Evolutionary conservation across 2,329 filamentous ascomycete genomes (phyloP), one percentile per base, ranked within the genome.

Genomic region (Knufia fluminis): DNA sequence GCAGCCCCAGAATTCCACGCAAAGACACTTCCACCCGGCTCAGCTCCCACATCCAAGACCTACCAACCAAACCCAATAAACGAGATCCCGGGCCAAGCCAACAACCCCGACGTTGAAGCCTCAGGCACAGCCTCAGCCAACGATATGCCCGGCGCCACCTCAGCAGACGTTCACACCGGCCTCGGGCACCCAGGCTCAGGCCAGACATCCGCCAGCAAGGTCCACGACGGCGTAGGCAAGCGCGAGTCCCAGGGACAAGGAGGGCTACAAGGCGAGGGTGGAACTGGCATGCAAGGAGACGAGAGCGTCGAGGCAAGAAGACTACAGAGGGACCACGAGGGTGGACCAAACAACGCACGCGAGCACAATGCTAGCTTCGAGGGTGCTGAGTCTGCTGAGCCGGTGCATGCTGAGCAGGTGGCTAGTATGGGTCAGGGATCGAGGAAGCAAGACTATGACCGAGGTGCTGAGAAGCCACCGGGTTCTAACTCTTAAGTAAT

Each of bases 1-100:
- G 77, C 79, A 56, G 80, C 66, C 10, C 79, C 79, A 17, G 82
- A 85, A 60, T 88, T 85, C 70, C 70, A 75, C 59, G 75, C 78
- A 20, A 57, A 87, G 62, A 74, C 73, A 1, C 66, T 80, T 31
- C 73, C 80, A 0, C 66, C 82, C 0, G 84, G 84, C 52, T 77
- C 78, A 2, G 83, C 84, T 0, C 84, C 84, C 1, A 42, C 46
- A 58, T 9, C 70, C 72, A 23, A 72, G 74, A 64, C 61, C 66
- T 50, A 54, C 49, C 32, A 51, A 52, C 50, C 60, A 61, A 54
- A 57, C 33, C 39, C 53, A 4, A 26, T 46, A 16, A 55, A 57
- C 53, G 64, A 65, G 32, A 55, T 62, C 8, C 68, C 70, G 3
- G 60, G 67, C 44, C 67, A 69, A 60, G 65, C 65, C 28, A 56